Percentiles rank a stretch among this genome's conserved stretches.
Conservation (phyloP, 768 basidiomycete genomes). For the Pholiota molesta region DNA sequence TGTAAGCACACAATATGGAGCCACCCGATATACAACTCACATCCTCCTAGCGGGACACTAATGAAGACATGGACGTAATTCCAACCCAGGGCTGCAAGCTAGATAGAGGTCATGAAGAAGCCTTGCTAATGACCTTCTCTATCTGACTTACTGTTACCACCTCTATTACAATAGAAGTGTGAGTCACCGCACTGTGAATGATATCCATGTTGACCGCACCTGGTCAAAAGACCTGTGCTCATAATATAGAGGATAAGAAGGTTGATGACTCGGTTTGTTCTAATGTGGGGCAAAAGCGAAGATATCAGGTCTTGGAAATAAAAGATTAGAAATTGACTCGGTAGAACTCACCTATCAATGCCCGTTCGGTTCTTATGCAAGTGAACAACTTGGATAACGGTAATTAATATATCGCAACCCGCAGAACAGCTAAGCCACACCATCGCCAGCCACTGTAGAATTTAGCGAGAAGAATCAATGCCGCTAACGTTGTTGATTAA, state of each 20-base stretch:
- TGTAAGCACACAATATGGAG: neutral
- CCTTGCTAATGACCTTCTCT: neutral
- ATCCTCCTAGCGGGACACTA: neutral
- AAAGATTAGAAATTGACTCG: neutral
- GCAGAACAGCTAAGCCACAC: conserved; percentile 6
- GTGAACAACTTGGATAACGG: conserved; percentile 5
- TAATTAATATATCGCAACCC: conserved; percentile 8
- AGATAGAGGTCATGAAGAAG: neutral
- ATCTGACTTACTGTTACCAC: neutral
- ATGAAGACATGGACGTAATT: conserved; percentile 1
- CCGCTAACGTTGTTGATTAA: no score
- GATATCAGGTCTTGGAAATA: neutral
- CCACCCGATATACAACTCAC: neutral
- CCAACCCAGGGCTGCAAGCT: neutral
- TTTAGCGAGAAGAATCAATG: neutral
- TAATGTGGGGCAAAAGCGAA: neutral
- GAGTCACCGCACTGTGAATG: neutral
- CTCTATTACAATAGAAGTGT: neutral
- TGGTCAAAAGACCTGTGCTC: conserved; percentile 12
- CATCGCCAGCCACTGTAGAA: conserved; percentile 7
- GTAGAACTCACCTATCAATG: neutral
- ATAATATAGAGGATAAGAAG: conserved; percentile 9
- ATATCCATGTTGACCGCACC: neutral
- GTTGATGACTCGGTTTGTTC: conserved; percentile 13
- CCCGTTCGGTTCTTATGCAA: neutral